phyloP scores from a whole-genome alignment of 768 basidiomycete species.

The Kwoniella sp. region DNA sequence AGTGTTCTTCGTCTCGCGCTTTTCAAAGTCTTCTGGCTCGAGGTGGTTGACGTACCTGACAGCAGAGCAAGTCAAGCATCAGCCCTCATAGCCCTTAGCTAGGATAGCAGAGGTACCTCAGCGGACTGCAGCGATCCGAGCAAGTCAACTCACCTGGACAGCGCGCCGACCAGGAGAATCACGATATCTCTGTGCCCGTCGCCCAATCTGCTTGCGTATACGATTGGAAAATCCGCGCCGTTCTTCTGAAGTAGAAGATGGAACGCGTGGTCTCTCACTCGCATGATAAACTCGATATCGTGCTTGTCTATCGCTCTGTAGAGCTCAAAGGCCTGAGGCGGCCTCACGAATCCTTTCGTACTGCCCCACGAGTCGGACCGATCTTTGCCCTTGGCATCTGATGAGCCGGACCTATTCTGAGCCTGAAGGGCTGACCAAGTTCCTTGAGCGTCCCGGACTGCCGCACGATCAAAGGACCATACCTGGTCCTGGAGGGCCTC shows the following conservation, averaged over 20 bases:
- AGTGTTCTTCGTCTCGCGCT: conserved; percentile 68
- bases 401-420: background rate
- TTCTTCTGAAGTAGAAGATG: conserved; percentile 77
- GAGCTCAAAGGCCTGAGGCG: conserved; percentile 67
- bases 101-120: too few relatives aligned
- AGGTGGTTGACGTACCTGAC: conserved; percentile 78
- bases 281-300: conserved; percentile 65
- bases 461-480: conserved; percentile 35
- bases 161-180: conserved; percentile 82
- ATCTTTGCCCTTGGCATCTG: conserved; percentile 12
- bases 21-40: conserved; percentile 73
- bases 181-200: conserved; percentile 67
- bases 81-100: too few relatives aligned
- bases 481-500: conserved; percentile 52
- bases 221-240: conserved; percentile 81
- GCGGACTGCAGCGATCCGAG: too few relatives aligned
- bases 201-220: conserved; percentile 73
- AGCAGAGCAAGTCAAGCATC: background rate
- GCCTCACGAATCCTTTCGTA: conserved; percentile 36
- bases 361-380: conserved; percentile 7
- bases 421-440: conserved; percentile 13
- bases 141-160: conserved; percentile 71
- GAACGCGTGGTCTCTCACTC: conserved; percentile 52
- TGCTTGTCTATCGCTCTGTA: conserved; percentile 82
- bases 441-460: conserved; percentile 23